A percentile compares a stretch with the other conserved stretches of the same genome.
phyloP scores from a whole-genome alignment of 129 eudicot species.

The sunflower (Helianthus annuus) region DNA sequence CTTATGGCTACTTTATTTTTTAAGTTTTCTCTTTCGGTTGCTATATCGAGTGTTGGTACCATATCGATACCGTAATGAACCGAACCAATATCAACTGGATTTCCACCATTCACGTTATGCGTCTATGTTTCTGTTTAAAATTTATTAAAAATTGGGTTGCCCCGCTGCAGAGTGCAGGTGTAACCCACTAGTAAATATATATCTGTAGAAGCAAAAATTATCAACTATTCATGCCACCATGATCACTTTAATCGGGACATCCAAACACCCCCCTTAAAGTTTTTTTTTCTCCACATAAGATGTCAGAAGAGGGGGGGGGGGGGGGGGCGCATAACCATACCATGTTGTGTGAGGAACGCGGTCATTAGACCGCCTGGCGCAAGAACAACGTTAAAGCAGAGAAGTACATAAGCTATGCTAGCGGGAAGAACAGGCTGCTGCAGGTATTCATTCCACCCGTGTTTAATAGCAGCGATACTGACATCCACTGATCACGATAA shows the following conservation, averaged over 20 bases:
- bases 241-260: background rate
- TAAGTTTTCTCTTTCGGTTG: too few relatives aligned
- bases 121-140: too few relatives aligned
- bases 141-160: too few relatives aligned
- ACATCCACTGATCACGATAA: conserved; percentile 45
- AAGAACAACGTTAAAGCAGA: conserved; percentile 81
- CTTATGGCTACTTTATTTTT: too few relatives aligned
- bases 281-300: background rate
- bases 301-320: background rate
- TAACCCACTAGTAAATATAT: background rate
- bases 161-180: too few relatives aligned
- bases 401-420: conserved; percentile 95
- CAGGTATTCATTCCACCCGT: conserved; percentile 93
- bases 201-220: background rate
- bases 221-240: background rate
- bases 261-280: background rate
- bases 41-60: too few relatives aligned
- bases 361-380: conserved; percentile 98
- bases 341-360: conserved; percentile 94
- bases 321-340: conserved; percentile 43
- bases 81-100: too few relatives aligned
- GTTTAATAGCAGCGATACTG: conserved; percentile 67
- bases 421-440: conserved; percentile 99
- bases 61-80: too few relatives aligned
- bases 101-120: too few relatives aligned